Conservation (phyloP, 2,329 filamentous ascomycete genomes). For the Aspergillus fumigatiaffinis region DNA sequence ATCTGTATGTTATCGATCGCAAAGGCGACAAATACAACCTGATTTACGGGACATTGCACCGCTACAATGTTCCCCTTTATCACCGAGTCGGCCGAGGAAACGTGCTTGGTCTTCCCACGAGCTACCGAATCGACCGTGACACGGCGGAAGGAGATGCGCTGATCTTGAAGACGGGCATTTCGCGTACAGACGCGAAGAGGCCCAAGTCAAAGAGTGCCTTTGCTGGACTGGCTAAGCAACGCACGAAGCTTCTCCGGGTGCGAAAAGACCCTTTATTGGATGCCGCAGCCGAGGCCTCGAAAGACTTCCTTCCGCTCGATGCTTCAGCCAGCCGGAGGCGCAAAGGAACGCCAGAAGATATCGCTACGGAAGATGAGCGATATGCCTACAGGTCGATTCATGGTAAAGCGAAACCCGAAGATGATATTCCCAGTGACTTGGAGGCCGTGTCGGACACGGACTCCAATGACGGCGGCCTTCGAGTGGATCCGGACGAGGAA, state of each 20-base stretch:
- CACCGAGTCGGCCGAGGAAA: conserved; percentile 64
- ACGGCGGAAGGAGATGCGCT: conserved; percentile 41
- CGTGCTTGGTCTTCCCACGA: conserved; percentile 62
- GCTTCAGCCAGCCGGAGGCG: conserved; percentile 34
- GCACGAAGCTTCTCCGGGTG: conserved; percentile 23
- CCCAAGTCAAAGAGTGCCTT: conserved; percentile 43
- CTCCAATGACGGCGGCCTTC: conserved; percentile 31
- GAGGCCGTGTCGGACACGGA: conserved; percentile 51
- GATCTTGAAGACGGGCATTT: conserved; percentile 31
- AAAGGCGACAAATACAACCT: conserved; percentile 74
- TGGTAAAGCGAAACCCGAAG: conserved; percentile 53
- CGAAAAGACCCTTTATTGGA: conserved; percentile 16
- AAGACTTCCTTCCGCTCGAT: conserved; percentile 33
- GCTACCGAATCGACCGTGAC: conserved; percentile 64
- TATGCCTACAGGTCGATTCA: conserved; percentile 64
- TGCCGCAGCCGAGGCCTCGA: conserved; percentile 17
- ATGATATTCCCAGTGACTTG: conserved; percentile 44
- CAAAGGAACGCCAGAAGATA: conserved; percentile 28
- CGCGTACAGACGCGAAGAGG: conserved; percentile 42
- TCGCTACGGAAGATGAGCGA: conserved; percentile 46
- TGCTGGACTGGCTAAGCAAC: conserved; percentile 22
- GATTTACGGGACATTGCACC: conserved; percentile 69
- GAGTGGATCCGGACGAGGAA: conserved; percentile 42
- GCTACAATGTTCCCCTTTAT: conserved; percentile 68
- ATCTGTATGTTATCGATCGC: conserved; percentile 62